Conservation (phyloP, 495 filamentous ascomycete genomes). For the Amphirosellinia nigrospora region DNA sequence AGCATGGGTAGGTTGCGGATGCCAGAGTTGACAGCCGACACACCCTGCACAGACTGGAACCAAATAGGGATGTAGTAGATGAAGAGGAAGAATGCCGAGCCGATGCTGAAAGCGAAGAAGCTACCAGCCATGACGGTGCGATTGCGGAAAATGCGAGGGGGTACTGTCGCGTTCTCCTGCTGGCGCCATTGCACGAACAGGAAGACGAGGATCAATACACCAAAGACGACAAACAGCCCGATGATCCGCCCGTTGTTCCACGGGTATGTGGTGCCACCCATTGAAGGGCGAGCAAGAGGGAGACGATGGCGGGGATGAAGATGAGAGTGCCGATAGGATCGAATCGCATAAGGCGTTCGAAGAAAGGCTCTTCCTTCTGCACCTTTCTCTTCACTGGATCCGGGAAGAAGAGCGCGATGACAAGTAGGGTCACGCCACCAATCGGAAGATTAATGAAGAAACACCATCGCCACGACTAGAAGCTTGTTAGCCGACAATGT, state of each 20-base stretch:
- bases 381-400: constrained; percentile 48
- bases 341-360: constrained; percentile 61
- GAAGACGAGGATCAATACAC: constrained; percentile 68
- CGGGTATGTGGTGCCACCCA: constrained; percentile 75
- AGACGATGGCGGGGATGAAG: constrained; percentile 76
- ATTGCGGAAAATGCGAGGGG: constrained; percentile 70
- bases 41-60: constrained; percentile 85
- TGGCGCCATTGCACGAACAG: constrained; percentile 64
- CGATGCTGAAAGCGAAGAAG: constrained; percentile 62
- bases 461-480: constrained; percentile 79
- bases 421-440: constrained; percentile 68
- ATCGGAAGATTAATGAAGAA: constrained; percentile 82
- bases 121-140: constrained; percentile 66
- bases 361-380: constrained; percentile 41
- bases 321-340: constrained; percentile 70
- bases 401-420: constrained; percentile 65
- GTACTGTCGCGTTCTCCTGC: constrained; percentile 73
- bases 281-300: constrained; percentile 77
- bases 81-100: constrained; percentile 70
- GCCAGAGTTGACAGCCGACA: constrained; percentile 70
- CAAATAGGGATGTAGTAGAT: constrained; percentile 82
- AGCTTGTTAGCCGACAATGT: constrained; percentile 18
- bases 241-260: constrained; percentile 74
- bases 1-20: constrained; percentile 80
- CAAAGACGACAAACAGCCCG: constrained; percentile 69